These are phyloP conservation scores for Scalesia atractyloides DNA, from an alignment of 129 eudicot genomes.

Conservation along the genomic window DNA sequence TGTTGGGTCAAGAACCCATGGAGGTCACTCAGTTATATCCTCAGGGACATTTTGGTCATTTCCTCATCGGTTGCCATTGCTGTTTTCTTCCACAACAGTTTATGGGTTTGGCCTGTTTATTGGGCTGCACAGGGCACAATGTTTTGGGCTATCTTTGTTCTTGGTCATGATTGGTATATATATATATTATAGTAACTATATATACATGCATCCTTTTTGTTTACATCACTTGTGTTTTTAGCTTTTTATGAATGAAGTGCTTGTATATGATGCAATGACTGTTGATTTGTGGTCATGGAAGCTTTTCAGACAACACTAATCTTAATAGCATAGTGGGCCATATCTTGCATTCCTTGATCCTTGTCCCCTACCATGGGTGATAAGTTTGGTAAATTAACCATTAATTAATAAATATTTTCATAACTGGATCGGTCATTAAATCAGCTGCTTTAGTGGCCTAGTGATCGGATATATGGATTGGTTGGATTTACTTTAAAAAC, in stretches of 20 bases:
- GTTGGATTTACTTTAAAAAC: too few species aligned
- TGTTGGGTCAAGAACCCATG: conserved; percentile 49
- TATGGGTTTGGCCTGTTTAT: conserved; percentile 69
- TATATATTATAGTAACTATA: background rate
- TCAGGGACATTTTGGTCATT: conserved; percentile 45
- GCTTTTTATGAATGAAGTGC: conserved; percentile 3
- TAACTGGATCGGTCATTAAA: too few species aligned
- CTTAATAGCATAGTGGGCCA: conserved; percentile 74
- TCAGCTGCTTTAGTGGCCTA: too few species aligned
- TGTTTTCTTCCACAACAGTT: conserved; percentile 35
- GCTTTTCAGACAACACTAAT: conserved; percentile 66
- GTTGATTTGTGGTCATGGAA: conserved; percentile 72
- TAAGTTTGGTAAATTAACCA: conserved; percentile 25
- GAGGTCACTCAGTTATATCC: conserved; percentile 46
- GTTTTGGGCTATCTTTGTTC: conserved; percentile 90
- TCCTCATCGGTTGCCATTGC: conserved; percentile 43
- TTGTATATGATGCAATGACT: conserved; percentile 5
- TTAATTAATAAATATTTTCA: too few species aligned
- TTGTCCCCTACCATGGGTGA: conserved; percentile 93
- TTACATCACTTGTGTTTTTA: background rate
- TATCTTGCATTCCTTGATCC: conserved; percentile 69
- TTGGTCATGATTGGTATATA: conserved; percentile 80
- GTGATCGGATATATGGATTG: too few species aligned
- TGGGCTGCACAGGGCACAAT: conserved; percentile 84
- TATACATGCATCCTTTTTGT: background rate